phyloP scores from a whole-genome alignment of 345 rosid species.

The Cardamine occulta region DNA sequence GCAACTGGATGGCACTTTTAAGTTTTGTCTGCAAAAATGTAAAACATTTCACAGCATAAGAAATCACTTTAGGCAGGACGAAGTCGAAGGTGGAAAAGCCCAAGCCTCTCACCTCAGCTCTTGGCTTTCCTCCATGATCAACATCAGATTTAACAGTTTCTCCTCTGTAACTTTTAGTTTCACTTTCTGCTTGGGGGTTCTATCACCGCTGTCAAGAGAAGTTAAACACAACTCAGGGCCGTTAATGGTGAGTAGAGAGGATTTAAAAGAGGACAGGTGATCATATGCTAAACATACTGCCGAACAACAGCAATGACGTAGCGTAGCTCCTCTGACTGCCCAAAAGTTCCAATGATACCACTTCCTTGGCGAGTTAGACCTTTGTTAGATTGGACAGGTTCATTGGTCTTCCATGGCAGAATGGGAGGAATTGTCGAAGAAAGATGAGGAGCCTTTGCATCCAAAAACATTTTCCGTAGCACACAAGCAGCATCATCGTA shows the following conservation, averaged over 20 bases:
- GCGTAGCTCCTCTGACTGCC: constrained; percentile 96
- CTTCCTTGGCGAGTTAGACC: constrained; percentile 97
- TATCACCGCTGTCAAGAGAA: constrained; percentile 75
- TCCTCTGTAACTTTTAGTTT: constrained; percentile 98
- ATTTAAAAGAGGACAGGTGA: neutral
- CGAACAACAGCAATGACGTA: constrained; percentile 96
- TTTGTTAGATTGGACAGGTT: constrained; percentile 74
- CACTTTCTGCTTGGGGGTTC: constrained; percentile 99
- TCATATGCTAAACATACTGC: constrained; percentile 67
- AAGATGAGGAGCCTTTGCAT: constrained; percentile 99
- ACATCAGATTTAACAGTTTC: constrained; percentile 89
- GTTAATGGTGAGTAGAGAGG: constrained; percentile 11
- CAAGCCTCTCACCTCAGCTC: constrained; percentile 69
- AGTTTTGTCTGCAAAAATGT: constrained; percentile 83
- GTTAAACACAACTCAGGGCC: constrained; percentile 21
- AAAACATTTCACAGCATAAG: constrained; percentile 8
- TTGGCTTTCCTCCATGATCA: constrained; percentile 93
- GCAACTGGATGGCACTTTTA: constrained; percentile 93
- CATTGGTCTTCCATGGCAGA: constrained; percentile 94
- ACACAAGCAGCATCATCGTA: constrained; percentile 99
- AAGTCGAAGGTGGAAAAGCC: constrained; percentile 22
- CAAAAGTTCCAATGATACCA: constrained; percentile 91
- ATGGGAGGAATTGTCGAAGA: constrained; percentile 88
- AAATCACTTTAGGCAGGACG: neutral
- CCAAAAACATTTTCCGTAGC: constrained; percentile 91